phyloP scores from a whole-genome alignment of 2,329 filamentous ascomycete species.

The Magnaporthiopsis poae region DNA sequence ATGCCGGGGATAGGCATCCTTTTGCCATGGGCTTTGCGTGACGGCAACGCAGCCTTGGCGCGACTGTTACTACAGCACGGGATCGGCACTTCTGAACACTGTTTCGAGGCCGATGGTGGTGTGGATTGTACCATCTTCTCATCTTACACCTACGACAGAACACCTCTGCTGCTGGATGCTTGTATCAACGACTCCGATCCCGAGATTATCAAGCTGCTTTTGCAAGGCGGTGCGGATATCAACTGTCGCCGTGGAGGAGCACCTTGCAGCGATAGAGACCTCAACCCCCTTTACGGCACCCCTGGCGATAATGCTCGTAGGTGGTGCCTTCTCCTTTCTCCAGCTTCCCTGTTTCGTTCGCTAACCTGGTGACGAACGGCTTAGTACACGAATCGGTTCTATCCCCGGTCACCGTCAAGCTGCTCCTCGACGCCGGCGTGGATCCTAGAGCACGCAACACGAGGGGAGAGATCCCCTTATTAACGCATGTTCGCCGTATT shows the following conservation, averaged over 20 bases:
- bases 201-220: not conserved
- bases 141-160: not conserved
- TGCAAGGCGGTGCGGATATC: not conserved
- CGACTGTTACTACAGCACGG: not conserved
- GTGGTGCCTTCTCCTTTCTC: not conserved
- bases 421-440: not conserved
- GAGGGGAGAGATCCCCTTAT: not conserved
- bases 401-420: not conserved
- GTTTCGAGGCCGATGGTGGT: too few species aligned
- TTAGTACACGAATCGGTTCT: not conserved
- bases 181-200: not conserved
- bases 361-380: too few species aligned
- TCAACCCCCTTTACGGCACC: not conserved
- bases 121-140: not conserved
- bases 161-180: not conserved
- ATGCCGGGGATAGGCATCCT: not conserved
- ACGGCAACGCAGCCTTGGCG: not conserved
- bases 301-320: not conserved
- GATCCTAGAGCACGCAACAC: not conserved
- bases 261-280: too few species aligned
- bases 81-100: not conserved
- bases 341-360: not conserved
- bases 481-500: not conserved
- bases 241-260: too few species aligned
- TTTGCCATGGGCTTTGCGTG: not conserved